Base-by-base conservation (phyloP, 495 filamentous ascomycete species). In the Neurospora tetrasperma region DNA sequence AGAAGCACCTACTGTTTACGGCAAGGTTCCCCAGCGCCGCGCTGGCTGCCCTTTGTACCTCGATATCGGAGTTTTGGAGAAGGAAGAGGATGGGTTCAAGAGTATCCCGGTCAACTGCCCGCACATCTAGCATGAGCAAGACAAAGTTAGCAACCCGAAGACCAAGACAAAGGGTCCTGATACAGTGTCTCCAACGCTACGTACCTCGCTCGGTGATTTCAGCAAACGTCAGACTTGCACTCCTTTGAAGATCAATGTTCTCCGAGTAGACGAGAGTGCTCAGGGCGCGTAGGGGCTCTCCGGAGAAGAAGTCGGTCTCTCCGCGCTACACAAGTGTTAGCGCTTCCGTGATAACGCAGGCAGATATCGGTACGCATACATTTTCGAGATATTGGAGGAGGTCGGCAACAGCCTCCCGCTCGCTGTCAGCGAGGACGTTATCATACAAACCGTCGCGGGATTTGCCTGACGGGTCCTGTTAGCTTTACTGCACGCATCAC, bases 141-240 rank as follows among this genome's bases (percentile, higher is more conserved):
- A 48, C 68, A 62, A 73, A 35, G 73, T 81, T 72, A 81, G 79
- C 71, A 62, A 71, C 11, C 18, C 5, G 42, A 16, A 6, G 12
- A 14, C 59, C 20, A 54, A n/a, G 18, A 35, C n/a, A 7, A 23
- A 46, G 9, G 54, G 16, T 27, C 4, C 42, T 48, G n/a, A 41
- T 27, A 3, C 16, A 14, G 12, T 42, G 18, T 35, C 42, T 27
- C 41, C 68, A 62, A 18, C 2, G 18, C 16, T 31, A 85, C 89
- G 78, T 85, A 98, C 96, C 96, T 92, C 94, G 85, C 80, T 99
- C 96, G 16, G 96, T 99, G 79, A 99, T 98, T 80, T 99, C 96
- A 39, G 96, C 96, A 85, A 99, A 99, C 2, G 96, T 99, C 82
- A 99, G 88, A 82, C 94, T 97, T 16, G 96, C 96, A 82, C 96